Base-by-base conservation (phyloP, 352 stramenopile species). In the Globisporangium nagaii region DNA sequence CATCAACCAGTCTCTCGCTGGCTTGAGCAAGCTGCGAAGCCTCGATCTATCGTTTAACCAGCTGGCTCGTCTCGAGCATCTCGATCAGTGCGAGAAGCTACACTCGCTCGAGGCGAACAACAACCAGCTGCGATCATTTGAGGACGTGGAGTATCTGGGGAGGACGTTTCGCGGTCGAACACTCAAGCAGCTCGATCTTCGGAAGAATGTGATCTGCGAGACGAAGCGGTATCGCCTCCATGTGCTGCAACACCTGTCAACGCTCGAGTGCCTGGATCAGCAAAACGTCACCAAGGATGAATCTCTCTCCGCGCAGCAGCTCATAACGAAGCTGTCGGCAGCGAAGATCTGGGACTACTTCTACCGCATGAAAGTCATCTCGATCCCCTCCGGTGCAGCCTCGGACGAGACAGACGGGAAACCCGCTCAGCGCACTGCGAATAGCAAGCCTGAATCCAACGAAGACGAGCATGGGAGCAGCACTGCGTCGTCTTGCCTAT, bases 41-140 rank as follows among this genome's bases (percentile, higher is more conserved):
- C 63, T 95, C 10, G 84, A 95, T 19, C 54, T 95, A 4, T 86
- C 79, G 2, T 84, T 73, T 52, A 95, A 95, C 45, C 68, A 75
- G 1, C 57, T 95, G 6, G 8, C 49, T 1, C 55, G 52, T 15
- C 50, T 94, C 1, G 73, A 66, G 11, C 54, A 88, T 25, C 32
- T 92, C 10, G 65, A 76, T 2, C 35, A 54, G 3, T 56, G 89
- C 3, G 28, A 34, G 4, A 30, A 17, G 12, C 62, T 95, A 3
- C 27, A 70, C 0, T 57, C 62, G 27, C 56, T 95, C 2, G 76
- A 91, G 48, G 40, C 79, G 7, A 84, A 73, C 13, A 67, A 82
- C 42, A 95, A 95, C 49, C 58, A 76, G n/a, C 70, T 95, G 19
- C 51, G 60, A 10, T 60, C 47, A 1, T 86, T 92, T 37, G 68